A percentile compares a stretch with the other conserved stretches of the same genome.
These are phyloP conservation scores for Camelina sativa DNA, from an alignment of 345 rosid species.

Conservation along the genomic window DNA sequence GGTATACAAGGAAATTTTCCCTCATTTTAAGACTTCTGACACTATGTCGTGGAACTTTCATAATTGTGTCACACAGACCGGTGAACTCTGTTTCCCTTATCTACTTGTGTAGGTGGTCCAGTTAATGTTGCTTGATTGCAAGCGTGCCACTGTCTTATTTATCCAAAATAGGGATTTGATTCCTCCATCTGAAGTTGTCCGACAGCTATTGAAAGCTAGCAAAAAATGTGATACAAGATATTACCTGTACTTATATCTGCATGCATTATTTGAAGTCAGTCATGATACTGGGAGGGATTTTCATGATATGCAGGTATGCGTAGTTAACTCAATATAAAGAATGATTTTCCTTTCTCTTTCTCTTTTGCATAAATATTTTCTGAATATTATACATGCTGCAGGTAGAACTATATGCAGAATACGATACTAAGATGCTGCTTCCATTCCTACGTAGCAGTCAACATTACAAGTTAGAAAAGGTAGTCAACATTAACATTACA, in stretches of 20 bases:
- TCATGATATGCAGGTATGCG: slow-evolving; percentile 97
- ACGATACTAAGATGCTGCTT: slow-evolving; percentile 90
- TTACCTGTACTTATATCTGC: slow-evolving; percentile 85
- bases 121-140: slow-evolving; percentile 87
- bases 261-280: slow-evolving; percentile 77
- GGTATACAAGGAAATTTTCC: slow-evolving; percentile 57
- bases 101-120: slow-evolving; percentile 74
- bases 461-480: slow-evolving; percentile 97
- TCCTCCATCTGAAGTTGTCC: slow-evolving; percentile 83
- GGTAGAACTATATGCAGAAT: slow-evolving; percentile 94
- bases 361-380: slow-evolving; percentile 14
- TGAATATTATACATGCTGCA: slow-evolving; percentile 45
- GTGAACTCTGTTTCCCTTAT: slow-evolving; percentile 20
- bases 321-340: slow-evolving; percentile 7
- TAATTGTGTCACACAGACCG: slow-evolving; percentile 13
- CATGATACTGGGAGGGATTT: slow-evolving; percentile 86
- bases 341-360: slow-evolving; percentile 11
- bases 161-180: slow-evolving; percentile 85
- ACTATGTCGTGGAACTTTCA: slow-evolving; percentile 17
- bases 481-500: slow-evolving; percentile 47
- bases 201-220: slow-evolving; percentile 61
- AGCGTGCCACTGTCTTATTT: slow-evolving; percentile 76
- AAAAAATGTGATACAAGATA: slow-evolving; percentile 80
- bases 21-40: slow-evolving; percentile 22
- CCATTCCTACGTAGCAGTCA: slow-evolving; percentile 98